Conservation (phyloP, 1,139 yeast genomes). For the Blastobotrys malaysiensis region DNA sequence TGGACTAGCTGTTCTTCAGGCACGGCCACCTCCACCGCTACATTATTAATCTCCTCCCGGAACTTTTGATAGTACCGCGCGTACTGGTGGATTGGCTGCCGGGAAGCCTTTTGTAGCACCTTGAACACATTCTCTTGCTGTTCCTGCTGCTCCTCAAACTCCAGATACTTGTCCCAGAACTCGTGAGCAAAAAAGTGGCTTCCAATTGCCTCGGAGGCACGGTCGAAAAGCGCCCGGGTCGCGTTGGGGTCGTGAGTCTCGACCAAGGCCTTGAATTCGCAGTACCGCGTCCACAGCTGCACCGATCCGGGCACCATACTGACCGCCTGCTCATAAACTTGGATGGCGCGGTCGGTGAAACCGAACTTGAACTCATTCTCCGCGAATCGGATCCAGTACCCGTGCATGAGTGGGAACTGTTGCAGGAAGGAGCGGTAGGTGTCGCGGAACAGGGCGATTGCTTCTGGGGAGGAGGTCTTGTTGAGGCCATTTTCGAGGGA, state of each 20-base stretch:
- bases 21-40: conserved; percentile 26
- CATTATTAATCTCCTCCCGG: conserved; percentile 22
- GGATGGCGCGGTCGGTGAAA: conserved; percentile 43
- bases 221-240: conserved; percentile 46
- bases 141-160: conserved; percentile 41
- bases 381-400: conserved; percentile 79
- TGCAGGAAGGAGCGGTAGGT: conserved; percentile 54
- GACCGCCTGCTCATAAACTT: conserved; percentile 53
- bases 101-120: conserved; percentile 55
- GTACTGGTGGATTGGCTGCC: conserved; percentile 74
- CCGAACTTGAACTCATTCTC: conserved; percentile 59
- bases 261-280: conserved; percentile 47
- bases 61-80: conserved; percentile 44
- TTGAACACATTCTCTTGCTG: conserved; percentile 36
- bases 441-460: conserved; percentile 41
- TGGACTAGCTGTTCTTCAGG: conserved; percentile 24
- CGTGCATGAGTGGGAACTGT: conserved; percentile 64
- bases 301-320: conserved; percentile 50
- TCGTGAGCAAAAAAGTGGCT: conserved; percentile 65
- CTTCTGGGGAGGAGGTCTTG: conserved; percentile 41
- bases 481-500: conserved; percentile 38
- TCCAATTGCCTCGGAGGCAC: conserved; percentile 62
- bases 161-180: conserved; percentile 69
- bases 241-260: conserved; percentile 12
- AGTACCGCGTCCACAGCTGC: conserved; percentile 68